Percentiles rank a stretch among this genome's conserved stretches.
phyloP scores from a whole-genome alignment of 164 flowering plant species.

The Liriodendron chinense region DNA sequence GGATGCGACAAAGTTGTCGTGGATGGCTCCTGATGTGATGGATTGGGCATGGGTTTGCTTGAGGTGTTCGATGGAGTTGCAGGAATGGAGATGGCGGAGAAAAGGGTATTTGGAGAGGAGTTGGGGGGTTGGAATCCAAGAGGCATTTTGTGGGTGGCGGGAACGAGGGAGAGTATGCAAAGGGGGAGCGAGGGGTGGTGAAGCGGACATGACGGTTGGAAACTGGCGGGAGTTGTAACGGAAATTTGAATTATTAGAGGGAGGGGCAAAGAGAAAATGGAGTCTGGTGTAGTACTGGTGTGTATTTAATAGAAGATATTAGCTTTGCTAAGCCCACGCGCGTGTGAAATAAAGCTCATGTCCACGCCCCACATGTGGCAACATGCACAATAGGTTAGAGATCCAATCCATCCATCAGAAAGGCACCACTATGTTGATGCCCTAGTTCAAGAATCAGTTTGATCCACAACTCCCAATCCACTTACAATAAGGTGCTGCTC shows the following conservation, averaged over 20 bases:
- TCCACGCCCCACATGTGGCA: no score
- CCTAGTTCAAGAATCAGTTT: no score
- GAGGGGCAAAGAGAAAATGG: no score
- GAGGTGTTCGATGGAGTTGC: constrained; percentile 27
- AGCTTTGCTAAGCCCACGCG: no score
- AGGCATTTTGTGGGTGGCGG: constrained; percentile 6
- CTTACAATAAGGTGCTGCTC: no score
- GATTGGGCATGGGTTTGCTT: constrained; percentile 38
- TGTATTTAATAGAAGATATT: no score
- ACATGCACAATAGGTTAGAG: no score
- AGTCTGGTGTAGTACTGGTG: no score
- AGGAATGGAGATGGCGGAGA: constrained; percentile 26
- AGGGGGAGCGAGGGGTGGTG: background rate
- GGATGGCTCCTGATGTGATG: constrained; percentile 23
- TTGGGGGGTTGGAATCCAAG: constrained; percentile 25
- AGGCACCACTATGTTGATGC: no score
- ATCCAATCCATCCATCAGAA: no score
- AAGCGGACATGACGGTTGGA: constrained; percentile 7
- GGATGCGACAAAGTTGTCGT: constrained; percentile 26
- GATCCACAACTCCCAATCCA: no score
- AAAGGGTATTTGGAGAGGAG: constrained; percentile 23
- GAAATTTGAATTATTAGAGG: constrained; percentile 6
- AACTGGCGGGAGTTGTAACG: background rate
- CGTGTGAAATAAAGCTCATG: no score
- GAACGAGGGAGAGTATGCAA: constrained; percentile 1